These are phyloP conservation scores for Monotropa hypopitys DNA, from an alignment of 179 eudicot genomes.

Conservation along the genomic window DNA sequence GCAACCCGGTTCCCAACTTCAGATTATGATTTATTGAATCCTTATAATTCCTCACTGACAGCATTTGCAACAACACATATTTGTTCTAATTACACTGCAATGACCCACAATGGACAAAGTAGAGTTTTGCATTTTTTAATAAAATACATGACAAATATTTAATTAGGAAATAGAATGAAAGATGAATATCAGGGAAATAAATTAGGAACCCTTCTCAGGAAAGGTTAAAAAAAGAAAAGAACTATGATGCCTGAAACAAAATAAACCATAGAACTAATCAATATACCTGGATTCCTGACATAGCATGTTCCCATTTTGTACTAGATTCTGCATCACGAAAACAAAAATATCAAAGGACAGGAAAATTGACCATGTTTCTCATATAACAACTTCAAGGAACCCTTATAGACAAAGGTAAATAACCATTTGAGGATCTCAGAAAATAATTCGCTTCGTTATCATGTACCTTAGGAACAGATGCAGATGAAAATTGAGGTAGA, in stretches of 20 bases:
- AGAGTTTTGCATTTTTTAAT: background rate
- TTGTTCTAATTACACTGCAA: background rate
- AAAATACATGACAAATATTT: background rate
- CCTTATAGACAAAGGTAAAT: background rate
- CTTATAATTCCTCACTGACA: background rate
- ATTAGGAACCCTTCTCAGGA: background rate
- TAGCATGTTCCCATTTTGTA: conserved; percentile 3
- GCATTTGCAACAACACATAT: background rate
- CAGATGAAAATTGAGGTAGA: conserved; percentile 71
- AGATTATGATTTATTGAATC: background rate
- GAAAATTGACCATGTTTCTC: background rate
- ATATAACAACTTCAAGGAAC: background rate
- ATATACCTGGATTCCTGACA: conserved; percentile 25
- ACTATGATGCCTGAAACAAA: background rate
- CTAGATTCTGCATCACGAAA: conserved; percentile 16
- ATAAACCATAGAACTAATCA: background rate
- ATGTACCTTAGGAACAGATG: conserved; percentile 57
- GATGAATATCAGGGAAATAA: background rate
- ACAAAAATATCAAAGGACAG: background rate
- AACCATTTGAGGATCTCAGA: background rate
- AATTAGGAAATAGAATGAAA: background rate
- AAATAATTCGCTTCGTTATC: background rate
- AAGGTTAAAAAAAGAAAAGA: background rate
- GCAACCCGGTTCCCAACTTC: background rate
- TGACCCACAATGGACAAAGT: background rate